Conservation (phyloP, 257 asterid species). For the Solanum arcanum region DNA sequence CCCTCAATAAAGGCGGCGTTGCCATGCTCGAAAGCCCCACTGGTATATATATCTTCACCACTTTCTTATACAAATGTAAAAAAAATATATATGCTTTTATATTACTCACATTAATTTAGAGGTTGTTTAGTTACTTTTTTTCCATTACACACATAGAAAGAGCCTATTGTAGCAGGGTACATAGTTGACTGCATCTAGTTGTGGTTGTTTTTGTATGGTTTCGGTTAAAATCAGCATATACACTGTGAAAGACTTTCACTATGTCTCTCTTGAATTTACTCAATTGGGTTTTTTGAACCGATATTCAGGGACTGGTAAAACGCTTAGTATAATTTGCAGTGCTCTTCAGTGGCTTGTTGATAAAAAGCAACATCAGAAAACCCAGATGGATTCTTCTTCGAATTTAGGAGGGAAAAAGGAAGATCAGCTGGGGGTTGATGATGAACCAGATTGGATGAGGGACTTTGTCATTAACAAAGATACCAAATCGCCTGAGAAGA, state of each 20-base stretch:
- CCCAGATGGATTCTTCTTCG: background rate
- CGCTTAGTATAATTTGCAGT: conserved; percentile 92
- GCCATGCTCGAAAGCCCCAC: conserved; percentile 99
- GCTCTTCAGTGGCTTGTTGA: conserved; percentile 94
- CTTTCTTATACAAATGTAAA: background rate
- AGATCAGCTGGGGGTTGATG: conserved; percentile 22
- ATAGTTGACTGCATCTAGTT: background rate
- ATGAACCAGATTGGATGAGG: conserved; percentile 94
- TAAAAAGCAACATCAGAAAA: conserved; percentile 27
- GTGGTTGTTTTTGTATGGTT: background rate
- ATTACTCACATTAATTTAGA: background rate
- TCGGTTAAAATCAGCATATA: background rate
- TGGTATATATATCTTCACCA: conserved; percentile 23
- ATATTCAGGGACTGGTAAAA: conserved; percentile 87
- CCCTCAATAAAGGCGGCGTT: conserved; percentile 82
- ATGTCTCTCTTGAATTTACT: background rate
- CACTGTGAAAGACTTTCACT: background rate
- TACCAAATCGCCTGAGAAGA: conserved; percentile 21
- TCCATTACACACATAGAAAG: background rate
- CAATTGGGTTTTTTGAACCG: background rate
- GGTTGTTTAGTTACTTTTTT: background rate
- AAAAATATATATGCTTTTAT: background rate
- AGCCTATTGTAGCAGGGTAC: background rate
- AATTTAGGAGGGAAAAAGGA: conserved; percentile 19
- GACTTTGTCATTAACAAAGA: conserved; percentile 45